Conservation (phyloP, 768 basidiomycete species). For the Ramaria rubella region DNA sequence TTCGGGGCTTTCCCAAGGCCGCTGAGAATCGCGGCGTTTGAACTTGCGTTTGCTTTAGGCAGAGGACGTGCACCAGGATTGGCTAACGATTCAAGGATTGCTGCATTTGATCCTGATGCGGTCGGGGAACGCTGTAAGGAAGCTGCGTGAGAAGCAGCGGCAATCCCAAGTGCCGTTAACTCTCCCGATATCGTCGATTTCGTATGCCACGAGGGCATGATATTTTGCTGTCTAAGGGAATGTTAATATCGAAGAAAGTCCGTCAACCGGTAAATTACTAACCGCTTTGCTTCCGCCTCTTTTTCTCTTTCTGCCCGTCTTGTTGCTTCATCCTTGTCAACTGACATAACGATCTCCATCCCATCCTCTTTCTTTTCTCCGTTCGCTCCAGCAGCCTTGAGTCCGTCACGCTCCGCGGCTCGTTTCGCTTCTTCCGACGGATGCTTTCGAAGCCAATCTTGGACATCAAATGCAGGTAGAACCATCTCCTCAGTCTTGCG, state of each 20-base stretch:
- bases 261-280: conserved; percentile 8
- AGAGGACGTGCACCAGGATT: conserved; percentile 1
- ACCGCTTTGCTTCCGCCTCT: conserved; percentile 75
- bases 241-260: not conserved
- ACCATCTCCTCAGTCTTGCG: conserved; percentile 85
- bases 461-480: conserved; percentile 64
- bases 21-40: conserved; percentile 46
- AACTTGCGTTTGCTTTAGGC: not conserved
- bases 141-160: conserved; percentile 56
- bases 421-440: conserved; percentile 50
- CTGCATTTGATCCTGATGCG: conserved; percentile 43
- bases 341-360: conserved; percentile 79
- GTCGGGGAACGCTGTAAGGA: conserved; percentile 22
- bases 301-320: conserved; percentile 67
- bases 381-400: conserved; percentile 68
- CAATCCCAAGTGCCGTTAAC: conserved; percentile 77
- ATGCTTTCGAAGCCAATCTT: conserved; percentile 9
- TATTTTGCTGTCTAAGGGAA: conserved; percentile 64
- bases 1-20: conserved; percentile 56
- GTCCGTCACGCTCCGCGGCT: conserved; percentile 41
- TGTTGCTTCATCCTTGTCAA: conserved; percentile 81
- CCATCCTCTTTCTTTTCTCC: conserved; percentile 61
- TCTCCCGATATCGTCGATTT: conserved; percentile 94
- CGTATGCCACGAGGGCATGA: conserved; percentile 90
- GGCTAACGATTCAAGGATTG: conserved; percentile 24